Conservation (phyloP, 441 rosid species). For the California macrophylla region DNA sequence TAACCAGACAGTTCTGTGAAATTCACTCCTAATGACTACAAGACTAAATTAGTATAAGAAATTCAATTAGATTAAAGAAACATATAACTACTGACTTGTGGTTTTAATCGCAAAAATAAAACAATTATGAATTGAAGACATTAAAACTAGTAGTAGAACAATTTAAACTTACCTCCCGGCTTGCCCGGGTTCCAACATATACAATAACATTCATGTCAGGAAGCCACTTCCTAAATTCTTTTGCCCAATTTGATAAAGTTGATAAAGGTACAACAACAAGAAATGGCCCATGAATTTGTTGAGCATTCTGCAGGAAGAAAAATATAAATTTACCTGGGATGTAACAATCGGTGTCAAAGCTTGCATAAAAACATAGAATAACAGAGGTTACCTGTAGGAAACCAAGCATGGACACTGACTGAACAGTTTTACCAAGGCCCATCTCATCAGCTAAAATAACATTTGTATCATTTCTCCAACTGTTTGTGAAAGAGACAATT, state of each 20-base stretch:
- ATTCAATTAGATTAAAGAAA: not conserved
- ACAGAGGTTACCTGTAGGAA: constrained; percentile 67
- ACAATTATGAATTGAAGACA: not conserved
- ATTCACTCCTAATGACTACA: not conserved
- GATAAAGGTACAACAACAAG: constrained; percentile 98
- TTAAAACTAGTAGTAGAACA: not conserved
- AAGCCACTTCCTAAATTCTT: constrained; percentile 98
- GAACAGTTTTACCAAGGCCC: constrained; percentile 99
- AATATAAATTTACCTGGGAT: constrained; percentile 12
- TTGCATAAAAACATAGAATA: constrained; percentile 11
- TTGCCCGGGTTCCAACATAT: constrained; percentile 96
- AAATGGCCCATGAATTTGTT: constrained; percentile 95
- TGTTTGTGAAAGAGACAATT: constrained; percentile 23
- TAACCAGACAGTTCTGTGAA: constrained; percentile 6
- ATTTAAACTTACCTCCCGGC: constrained; percentile 69
- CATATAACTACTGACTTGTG: not conserved
- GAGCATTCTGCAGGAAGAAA: constrained; percentile 55
- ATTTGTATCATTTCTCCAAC: constrained; percentile 99
- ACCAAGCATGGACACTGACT: constrained; percentile 99
- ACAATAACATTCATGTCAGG: constrained; percentile 84
- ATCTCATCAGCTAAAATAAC: constrained; percentile 99
- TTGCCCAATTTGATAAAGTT: constrained; percentile 97
- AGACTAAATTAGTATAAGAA: not conserved
- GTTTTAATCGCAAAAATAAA: not conserved
- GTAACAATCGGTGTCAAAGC: not conserved